These are phyloP conservation scores for Letharia lupina DNA, from an alignment of 495 filamentous ascomycete species.

Conservation along the genomic window DNA sequence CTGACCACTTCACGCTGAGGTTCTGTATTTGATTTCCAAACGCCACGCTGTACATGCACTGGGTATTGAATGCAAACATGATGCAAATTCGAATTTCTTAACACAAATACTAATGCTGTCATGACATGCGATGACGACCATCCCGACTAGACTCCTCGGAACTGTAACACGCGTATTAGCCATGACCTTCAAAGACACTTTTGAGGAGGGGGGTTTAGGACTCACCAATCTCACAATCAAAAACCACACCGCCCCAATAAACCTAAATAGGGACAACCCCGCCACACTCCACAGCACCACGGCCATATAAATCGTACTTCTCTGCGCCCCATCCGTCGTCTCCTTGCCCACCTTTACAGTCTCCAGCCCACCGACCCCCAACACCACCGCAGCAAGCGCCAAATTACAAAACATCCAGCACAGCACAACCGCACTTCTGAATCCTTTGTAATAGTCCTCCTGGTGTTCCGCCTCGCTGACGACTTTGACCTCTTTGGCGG, in stretches of 20 bases:
- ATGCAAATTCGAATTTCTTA: background rate
- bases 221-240: slow-evolving; percentile 86
- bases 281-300: slow-evolving; percentile 93
- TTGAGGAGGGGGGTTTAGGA: slow-evolving; percentile 22
- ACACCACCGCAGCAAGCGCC: slow-evolving; percentile 75
- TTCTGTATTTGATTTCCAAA: slow-evolving; percentile 6
- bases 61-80: slow-evolving; percentile 8
- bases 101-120: background rate
- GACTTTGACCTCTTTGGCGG: slow-evolving; percentile 54
- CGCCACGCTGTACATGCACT: slow-evolving; percentile 6
- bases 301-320: slow-evolving; percentile 73
- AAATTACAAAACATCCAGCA: slow-evolving; percentile 97
- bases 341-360: slow-evolving; percentile 44
- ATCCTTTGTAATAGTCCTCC: slow-evolving; percentile 97
- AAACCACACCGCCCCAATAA: slow-evolving; percentile 89
- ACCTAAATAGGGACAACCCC: slow-evolving; percentile 76
- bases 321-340: slow-evolving; percentile 35
- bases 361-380: slow-evolving; percentile 75
- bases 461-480: slow-evolving; percentile 67
- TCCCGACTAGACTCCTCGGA: slow-evolving; percentile 39
- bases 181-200: background rate
- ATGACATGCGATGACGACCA: background rate
- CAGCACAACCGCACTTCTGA: slow-evolving; percentile 83
- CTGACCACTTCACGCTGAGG: background rate
- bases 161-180: slow-evolving; percentile 30